phyloP scores from a whole-genome alignment of 495 filamentous ascomycete species.

The Trichoderma asperelloides region DNA sequence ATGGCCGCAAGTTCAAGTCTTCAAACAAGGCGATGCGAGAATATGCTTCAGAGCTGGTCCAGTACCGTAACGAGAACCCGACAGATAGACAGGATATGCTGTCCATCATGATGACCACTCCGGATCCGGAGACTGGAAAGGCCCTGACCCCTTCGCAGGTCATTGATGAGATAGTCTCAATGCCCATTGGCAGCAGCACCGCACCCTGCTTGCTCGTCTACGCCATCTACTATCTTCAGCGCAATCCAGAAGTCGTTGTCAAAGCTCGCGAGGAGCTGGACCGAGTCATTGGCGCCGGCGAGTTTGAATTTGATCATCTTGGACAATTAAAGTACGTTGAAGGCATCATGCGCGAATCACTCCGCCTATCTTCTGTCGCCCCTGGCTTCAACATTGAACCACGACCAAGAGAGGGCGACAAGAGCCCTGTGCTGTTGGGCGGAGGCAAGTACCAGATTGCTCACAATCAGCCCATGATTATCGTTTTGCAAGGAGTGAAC shows the following conservation, averaged over 20 bases:
- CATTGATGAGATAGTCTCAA: conserved; percentile 39
- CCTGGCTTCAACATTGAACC: conserved; percentile 59
- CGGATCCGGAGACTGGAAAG: conserved; percentile 9
- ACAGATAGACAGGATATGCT: conserved; percentile 2
- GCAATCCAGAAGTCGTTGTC: conserved; percentile 34
- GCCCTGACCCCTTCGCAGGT: conserved; percentile 33
- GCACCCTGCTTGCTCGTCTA: conserved; percentile 42
- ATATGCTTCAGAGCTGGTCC: conserved; percentile 44
- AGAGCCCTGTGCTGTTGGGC: conserved; percentile 31
- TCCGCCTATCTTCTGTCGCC: conserved; percentile 51
- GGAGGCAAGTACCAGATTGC: conserved; percentile 61
- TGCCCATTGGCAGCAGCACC: conserved; percentile 25
- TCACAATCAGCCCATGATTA: conserved; percentile 50
- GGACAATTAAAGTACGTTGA: conserved; percentile 33
- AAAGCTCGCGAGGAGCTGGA: conserved; percentile 49
- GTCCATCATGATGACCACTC: neutral
- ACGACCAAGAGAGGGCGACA: conserved; percentile 33
- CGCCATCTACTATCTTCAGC: conserved; percentile 31
- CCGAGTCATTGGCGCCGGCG: conserved; percentile 41
- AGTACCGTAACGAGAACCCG: conserved; percentile 37
- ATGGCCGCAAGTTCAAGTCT: neutral
- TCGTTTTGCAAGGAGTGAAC: conserved; percentile 52
- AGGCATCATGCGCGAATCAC: conserved; percentile 42
- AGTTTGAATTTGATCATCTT: conserved; percentile 41
- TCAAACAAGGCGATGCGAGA: conserved; percentile 34